Evolutionary conservation across 768 basidiomycete species (phyloP), one percentile per base, ranked within the genome.

Genomic region (Pluteus cervinus): DNA sequence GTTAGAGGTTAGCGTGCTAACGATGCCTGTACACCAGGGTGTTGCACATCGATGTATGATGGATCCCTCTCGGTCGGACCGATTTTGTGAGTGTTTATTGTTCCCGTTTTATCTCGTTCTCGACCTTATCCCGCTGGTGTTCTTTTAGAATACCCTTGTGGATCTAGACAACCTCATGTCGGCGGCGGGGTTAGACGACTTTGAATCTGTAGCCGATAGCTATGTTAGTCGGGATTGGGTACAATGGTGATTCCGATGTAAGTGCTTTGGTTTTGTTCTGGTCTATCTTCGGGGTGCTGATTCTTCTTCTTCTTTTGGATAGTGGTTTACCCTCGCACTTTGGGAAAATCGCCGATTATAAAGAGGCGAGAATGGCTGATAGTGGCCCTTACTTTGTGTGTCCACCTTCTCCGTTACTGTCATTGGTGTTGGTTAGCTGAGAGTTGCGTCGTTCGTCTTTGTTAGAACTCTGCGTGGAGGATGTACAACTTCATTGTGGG

Each of bases 341-440:
- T 76, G 73, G 75, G n/a, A 78, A 75, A 53, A 70, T 77, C 5
- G 67, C 60, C 0, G 75, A 79, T 48, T 77, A 75, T 53, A 71
- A 69, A 44, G 50, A 46, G 14, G 52, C 54, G 11, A 57, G 65
- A 34, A 69, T 69, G 16, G 43, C 56, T 49, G 60, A 49, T 34
- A 49, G 43, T 24, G 41, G 45, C 3, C 49, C 55, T 16, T 62
- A 58, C 47, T 32, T 58, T 17, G 56, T 63, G 40, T 49, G 56
- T 42, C 31, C 15, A 34, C 14, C 43, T 15, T n/a, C n/a, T n/a
- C n/a, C n/a, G 10, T n/a, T n/a, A n/a, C n/a, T n/a, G n/a, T n/a
- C n/a, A n/a, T n/a, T n/a, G n/a, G n/a, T n/a, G n/a, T n/a, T n/a
- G n/a, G n/a, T n/a, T n/a, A n/a, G n/a, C n/a, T n/a, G n/a, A n/a